Percentiles rank a stretch among this genome's conserved stretches.
phyloP scores from a whole-genome alignment of 2,329 filamentous ascomycete genomes.

The Penicillium frequentans region DNA sequence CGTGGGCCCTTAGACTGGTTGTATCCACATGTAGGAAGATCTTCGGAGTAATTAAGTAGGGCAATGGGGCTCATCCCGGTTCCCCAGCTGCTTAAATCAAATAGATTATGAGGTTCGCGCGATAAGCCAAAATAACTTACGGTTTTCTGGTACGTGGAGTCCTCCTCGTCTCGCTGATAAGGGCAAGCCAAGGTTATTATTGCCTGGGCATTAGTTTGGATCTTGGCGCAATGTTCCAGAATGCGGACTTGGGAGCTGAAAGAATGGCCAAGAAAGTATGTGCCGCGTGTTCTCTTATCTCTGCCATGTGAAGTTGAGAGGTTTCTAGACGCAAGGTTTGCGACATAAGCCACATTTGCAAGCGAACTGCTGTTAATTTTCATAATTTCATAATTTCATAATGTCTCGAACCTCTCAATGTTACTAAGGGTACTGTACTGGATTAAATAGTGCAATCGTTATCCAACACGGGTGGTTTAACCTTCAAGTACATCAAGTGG shows the following conservation, averaged over 20 bases:
- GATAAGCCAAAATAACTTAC: not conserved
- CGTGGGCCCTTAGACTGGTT: not conserved
- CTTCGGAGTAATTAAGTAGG: not conserved
- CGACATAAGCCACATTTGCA: too few species aligned
- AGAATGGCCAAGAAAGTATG: not conserved
- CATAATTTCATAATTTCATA: not conserved
- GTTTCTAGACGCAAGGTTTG: too few species aligned
- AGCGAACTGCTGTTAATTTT: not conserved
- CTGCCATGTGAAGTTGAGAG: not conserved
- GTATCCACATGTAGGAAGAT: not conserved
- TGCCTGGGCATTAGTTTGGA: not conserved
- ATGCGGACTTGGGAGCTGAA: not conserved
- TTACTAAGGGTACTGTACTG: not conserved
- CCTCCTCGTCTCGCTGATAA: not conserved
- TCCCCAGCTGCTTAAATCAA: not conserved
- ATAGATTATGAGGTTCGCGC: not conserved
- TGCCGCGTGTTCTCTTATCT: not conserved
- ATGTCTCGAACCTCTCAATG: too few species aligned
- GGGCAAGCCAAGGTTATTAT: not conserved
- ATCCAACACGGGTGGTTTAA: not conserved
- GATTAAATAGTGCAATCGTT: not conserved
- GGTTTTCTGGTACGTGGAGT: not conserved
- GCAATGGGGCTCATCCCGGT: not conserved
- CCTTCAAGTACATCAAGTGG: not conserved
- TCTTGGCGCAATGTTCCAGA: not conserved